Evolutionary conservation across 345 rosid genomes (phyloP).

Genomic region (Bretschneidera sinensis): DNA sequence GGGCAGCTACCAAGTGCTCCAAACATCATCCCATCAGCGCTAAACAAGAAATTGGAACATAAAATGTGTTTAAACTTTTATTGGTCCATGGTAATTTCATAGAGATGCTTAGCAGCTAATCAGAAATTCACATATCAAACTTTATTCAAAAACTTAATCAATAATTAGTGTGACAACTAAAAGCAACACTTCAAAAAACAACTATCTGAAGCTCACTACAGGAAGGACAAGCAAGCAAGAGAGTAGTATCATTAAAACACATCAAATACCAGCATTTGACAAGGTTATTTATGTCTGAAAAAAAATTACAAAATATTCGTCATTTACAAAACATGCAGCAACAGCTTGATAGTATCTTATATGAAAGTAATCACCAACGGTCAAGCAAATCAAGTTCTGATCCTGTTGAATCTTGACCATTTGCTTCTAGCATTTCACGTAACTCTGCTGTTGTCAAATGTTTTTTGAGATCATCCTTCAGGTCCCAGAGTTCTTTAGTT

Average conservation of each 20-base stretch:
- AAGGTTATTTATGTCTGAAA: no score
- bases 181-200: neutral
- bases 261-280: no score
- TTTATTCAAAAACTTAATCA: no score
- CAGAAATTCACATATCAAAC: neutral
- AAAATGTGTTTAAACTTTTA: slow-evolving; percentile 1
- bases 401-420: slow-evolving; percentile 75
- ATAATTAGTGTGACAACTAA: neutral
- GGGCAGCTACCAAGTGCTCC: slow-evolving; percentile 79
- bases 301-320: neutral
- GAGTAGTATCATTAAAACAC: no score
- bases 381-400: slow-evolving; percentile 89
- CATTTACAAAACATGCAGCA: neutral
- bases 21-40: slow-evolving; percentile 97
- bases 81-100: neutral
- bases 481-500: slow-evolving; percentile 72
- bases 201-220: no score
- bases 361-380: slow-evolving; percentile 51
- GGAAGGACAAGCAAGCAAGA: no score
- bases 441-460: slow-evolving; percentile 65
- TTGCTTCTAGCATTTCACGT: slow-evolving; percentile 76
- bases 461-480: slow-evolving; percentile 84
- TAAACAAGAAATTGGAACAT: slow-evolving; percentile 17
- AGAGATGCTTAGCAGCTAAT: neutral
- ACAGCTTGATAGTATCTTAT: neutral